These are phyloP conservation scores for Phytopythium litorale DNA, from an alignment of 352 stramenopile genomes.

Conservation along the genomic window DNA sequence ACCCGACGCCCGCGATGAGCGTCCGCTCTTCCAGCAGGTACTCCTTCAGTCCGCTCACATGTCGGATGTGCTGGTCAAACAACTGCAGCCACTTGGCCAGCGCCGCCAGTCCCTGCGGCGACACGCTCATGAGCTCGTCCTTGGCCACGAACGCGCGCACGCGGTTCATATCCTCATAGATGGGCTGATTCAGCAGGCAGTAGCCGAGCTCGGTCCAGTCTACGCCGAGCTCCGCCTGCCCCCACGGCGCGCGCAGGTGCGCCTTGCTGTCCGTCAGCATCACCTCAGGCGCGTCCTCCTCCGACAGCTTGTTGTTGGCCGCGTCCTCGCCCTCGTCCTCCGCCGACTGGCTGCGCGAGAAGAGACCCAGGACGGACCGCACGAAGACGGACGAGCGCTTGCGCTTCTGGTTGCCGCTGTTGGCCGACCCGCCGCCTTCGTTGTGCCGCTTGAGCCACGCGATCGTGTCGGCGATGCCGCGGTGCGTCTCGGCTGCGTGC, in stretches of 20 bases:
- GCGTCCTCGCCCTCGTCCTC: conserved; percentile 14
- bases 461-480: conserved; percentile 56
- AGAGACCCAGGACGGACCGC: conserved; percentile 48
- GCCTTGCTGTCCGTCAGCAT: conserved; percentile 15
- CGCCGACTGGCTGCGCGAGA: conserved; percentile 16
- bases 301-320: conserved; percentile 2
- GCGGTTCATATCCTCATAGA: conserved; percentile 56
- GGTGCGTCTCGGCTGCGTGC: neutral
- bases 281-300: conserved; percentile 16
- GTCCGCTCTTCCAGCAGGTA: conserved; percentile 63
- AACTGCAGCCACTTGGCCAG: conserved; percentile 57
- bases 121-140: conserved; percentile 43
- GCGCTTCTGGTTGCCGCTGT: conserved; percentile 29
- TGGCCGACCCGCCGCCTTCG: conserved; percentile 22
- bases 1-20: conserved; percentile 43
- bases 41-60: conserved; percentile 60
- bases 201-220: conserved; percentile 56
- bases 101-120: conserved; percentile 45
- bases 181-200: conserved; percentile 45
- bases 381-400: conserved; percentile 61
- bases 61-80: conserved; percentile 58
- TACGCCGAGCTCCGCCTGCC: conserved; percentile 30
- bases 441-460: conserved; percentile 67
- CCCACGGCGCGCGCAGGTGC: conserved; percentile 34
- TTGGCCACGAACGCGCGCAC: conserved; percentile 45